Evolutionary conservation across 1,139 yeast genomes (phyloP), one percentile per base, ranked within the genome.

Genomic region (Yamadazyma songkhlaensis): DNA sequence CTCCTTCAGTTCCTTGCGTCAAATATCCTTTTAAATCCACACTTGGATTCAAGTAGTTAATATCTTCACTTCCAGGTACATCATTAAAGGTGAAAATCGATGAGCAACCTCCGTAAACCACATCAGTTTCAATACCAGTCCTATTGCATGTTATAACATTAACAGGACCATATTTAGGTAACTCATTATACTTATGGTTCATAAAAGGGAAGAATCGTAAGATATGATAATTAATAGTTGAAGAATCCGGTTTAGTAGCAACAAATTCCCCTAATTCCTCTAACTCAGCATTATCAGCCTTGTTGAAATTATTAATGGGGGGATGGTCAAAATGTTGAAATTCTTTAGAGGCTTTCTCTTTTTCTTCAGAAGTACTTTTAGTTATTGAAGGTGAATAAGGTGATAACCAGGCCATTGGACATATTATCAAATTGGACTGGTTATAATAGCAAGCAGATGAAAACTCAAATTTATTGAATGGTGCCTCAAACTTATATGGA

Each of bases 331-430:
- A 10, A 4, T 9, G 8, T 25, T 31, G n/a, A 26, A 21, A 31
- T 4, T 20, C 9, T 15, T 28, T 9, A 10, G 31, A 30, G 11
- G 27, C 10, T 1, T n/a, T 6, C 8, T 29, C 9, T 22, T 46
- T 48, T 29, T 54, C 48, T 4, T 48, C 36, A 13, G 41, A 37
- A 9, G 29, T 24, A 11, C 24, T 49, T 37, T 20, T 57, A 9
- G 51, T 44, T 6, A 64, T 50, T 5, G 69, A 68, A 0, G 81
- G 81, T 0, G 83, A 74, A 29, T 57, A 47, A 0, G 79, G 68
- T 35, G 81, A 80, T 34, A 87, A 64, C 97, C 97, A 90, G 0
- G 95, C 95, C 79, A 86, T 88, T 2, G 96, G 95, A 46, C 87
- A 78, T 20, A 89, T 56, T 0, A 87, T 68, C 42, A 90, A 59